Base-by-base conservation (phyloP, 768 basidiomycete genomes). In the Coprinopsis sp. region DNA sequence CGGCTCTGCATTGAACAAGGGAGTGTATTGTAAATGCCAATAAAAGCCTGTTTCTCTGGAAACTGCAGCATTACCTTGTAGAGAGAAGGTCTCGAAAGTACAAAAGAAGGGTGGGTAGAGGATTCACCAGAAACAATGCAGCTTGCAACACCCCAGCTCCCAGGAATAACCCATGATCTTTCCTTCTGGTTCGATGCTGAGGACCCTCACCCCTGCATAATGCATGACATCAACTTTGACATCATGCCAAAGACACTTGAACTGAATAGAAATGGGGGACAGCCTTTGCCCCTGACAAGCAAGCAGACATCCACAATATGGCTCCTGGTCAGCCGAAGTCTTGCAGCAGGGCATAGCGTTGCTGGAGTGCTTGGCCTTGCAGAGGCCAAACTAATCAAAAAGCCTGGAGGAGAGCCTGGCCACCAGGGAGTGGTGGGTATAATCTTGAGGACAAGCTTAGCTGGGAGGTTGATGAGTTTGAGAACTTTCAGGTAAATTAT, bases 321-420 rank as follows among this genome's bases (percentile, higher is more conserved):
- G 19, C 5, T 11, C 13, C 28, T 6, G 12, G n/a, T n/a, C 6
- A 16, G 12, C 41, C 25, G 30, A 30, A 12, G 27, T 30, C n/a
- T 8, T 10, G 8, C n/a, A n/a, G n/a, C n/a, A n/a, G n/a, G n/a
- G n/a, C n/a, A 29, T 19, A 11, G 19, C 13, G 41, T 14, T 27
- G 25, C 13, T 14, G 13, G 10, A 11, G 19, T 12, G 6, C 14
- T 16, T 16, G 27, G 28, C 11, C 8, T 7, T 6, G 7, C 21
- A 19, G 6, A 25, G 5, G 13, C 30, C 10, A 7, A 6, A 6
- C 28, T 43, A 14, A 53, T 53, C 37, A 33, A 44, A 18, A 62
- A 61, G 37, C 60, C 59, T 14, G 14, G n/a, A 2, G 53, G 55
- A 1, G 49, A 60, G 28, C 48, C 54, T 10, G 60, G 60, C 2